Evolutionary conservation across 75 land plant species (phyloP), one percentile per base, ranked within the genome.

Genomic region (Selaginella tamariscina): DNA sequence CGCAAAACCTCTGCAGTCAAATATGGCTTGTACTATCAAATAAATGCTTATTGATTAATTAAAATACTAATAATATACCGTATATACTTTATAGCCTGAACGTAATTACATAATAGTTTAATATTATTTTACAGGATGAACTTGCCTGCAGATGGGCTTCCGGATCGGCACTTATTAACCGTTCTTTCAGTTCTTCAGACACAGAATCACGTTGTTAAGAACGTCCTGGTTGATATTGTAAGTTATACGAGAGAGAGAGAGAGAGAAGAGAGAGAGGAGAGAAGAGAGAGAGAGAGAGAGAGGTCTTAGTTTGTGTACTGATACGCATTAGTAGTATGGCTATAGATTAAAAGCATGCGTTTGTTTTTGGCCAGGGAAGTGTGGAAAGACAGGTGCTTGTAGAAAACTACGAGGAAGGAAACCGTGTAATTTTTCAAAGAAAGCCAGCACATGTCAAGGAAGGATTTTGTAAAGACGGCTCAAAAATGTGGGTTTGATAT

Each of bases 301-400:
- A 39, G 49, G 49, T 39, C 49, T 39, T 39, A 39, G 11, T 39
- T 39, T 39, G n/a, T n/a, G n/a, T n/a, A n/a, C n/a, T n/a, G n/a
- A n/a, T n/a, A n/a, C n/a, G n/a, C n/a, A n/a, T n/a, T n/a, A n/a
- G n/a, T n/a, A n/a, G n/a, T n/a, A n/a, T n/a, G n/a, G n/a, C n/a
- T n/a, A n/a, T n/a, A n/a, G n/a, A n/a, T n/a, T n/a, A n/a, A n/a
- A n/a, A n/a, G n/a, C 15, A 39, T 39, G 11, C 15, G 49, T 39
- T 39, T 15, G 5, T 39, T 59, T 59, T 21, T 59, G 21, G 5
- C 24, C 32, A 93, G 96, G 99, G 89, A 59, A 59, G 64, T 75
- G 81, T 76, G 55, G 99, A 94, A 74, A 75, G 91, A 64, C 99
- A 87, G 82, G 91, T 94, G 30, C 96, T 94, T 70, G 99, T 91